Base-by-base conservation (phyloP, 495 filamentous ascomycete genomes). In the Penicillium taxi region DNA sequence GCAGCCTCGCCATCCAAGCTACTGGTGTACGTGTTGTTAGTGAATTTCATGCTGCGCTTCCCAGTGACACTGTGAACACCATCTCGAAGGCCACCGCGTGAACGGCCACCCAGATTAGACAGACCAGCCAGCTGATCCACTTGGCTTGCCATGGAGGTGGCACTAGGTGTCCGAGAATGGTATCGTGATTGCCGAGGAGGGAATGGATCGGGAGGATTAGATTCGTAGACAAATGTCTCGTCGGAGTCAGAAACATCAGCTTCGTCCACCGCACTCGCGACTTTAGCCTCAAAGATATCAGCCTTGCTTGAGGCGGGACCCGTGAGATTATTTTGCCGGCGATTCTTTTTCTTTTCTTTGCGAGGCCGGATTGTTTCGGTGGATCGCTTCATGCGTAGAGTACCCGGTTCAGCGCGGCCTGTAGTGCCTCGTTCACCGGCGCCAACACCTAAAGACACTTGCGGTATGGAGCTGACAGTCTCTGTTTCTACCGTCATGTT, bases 401-500 rank as follows among this genome's bases (percentile, higher is more conserved):
- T 94, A 18, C 81, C 83, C 12, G 72, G 65, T 11, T 82, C 77
- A 8, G 57, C 59, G 23, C 77, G 67, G 13, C 64, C 56, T 9
- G 66, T 58, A 8, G 37, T 61, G 17, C 73, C 72, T 44, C 82
- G 77, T 26, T 81, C 75, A 16, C 77, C 77, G 4, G 74, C 65
- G 9, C 72, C 81, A 17, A 82, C 73, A 16, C 80, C 79, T 20
- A 93, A 59, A 9, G 85, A 81, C n/a, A 93, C 78, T 50, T 93
- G 90, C 5, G 86, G 87, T 22, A 95, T 84, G 11, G 91, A 90
- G 22, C 75, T 83, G 32, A 98, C 93, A 4, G 87, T 93, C 65
- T 98, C 91, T 3, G 91, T 96, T 63, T 98, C 91, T 9, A 98
- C 90, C 24, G 85, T 96, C 91, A 98, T 98, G 47, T 86, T 94